phyloP scores from a whole-genome alignment of 78 protist genomes.

The Protostelium mycophagum region DNA sequence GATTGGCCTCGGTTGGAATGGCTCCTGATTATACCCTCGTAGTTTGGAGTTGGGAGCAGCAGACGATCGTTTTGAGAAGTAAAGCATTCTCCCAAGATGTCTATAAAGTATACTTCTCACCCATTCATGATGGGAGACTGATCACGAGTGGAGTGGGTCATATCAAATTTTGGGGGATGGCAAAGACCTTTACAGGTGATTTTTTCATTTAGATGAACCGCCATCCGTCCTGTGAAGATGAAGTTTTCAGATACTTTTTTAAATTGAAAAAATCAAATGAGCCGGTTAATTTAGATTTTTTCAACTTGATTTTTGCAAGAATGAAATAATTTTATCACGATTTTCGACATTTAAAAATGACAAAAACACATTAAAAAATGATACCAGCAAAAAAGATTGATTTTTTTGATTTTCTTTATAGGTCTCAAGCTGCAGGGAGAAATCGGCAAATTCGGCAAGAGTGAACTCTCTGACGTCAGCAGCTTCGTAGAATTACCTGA shows the following conservation, averaged over 20 bases:
- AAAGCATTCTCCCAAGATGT: slow-evolving; percentile 84
- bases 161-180: slow-evolving; percentile 86
- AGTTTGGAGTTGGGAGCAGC: slow-evolving; percentile 78
- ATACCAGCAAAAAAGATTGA: too few relatives aligned
- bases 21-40: slow-evolving; percentile 76
- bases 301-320: too few relatives aligned
- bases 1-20: slow-evolving; percentile 78
- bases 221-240: too few relatives aligned
- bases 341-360: too few relatives aligned
- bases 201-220: too few relatives aligned
- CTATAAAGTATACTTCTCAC: slow-evolving; percentile 65
- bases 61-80: slow-evolving; percentile 41
- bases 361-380: too few relatives aligned
- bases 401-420: too few relatives aligned
- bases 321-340: too few relatives aligned
- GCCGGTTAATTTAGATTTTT: too few relatives aligned
- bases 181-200: slow-evolving; percentile 88
- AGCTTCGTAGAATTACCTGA: slow-evolving; percentile 70
- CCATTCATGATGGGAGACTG: slow-evolving; percentile 58
- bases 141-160: slow-evolving; percentile 74
- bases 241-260: slow-evolving; percentile 2
- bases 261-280: neutral
- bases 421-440: slow-evolving; percentile 56
- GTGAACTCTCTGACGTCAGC: slow-evolving; percentile 75
- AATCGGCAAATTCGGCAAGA: slow-evolving; percentile 85